Base-by-base conservation (phyloP, 2,329 filamentous ascomycete genomes). In the Pseudogymnoascus sp. region DNA sequence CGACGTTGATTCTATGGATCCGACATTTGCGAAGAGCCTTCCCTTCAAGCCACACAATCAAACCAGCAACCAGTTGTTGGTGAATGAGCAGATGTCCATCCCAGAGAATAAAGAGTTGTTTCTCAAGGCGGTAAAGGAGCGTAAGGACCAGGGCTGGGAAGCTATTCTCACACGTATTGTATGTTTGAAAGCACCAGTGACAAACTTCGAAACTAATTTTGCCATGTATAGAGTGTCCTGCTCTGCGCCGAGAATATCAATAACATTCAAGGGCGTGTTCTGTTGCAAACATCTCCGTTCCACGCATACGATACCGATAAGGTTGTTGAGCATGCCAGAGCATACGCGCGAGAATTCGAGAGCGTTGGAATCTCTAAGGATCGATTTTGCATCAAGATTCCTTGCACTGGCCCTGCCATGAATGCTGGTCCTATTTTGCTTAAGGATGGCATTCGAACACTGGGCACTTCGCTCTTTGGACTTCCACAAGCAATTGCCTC, bases 1-100 rank as follows among this genome's bases (percentile, higher is more conserved):
- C 62, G 80, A 82, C 64, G 77, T 82, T 23, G 80, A 82, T 67
- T 80, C 77, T 74, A 82, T 82, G 79, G 79, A 80, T 64, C 76
- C 78, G 0, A 76, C 78, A 13, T 80, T 77, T 67, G 77, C 80
- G 65, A 76, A 76, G 63, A 70, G 69, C n/a, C 77, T 80, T 70
- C 74, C 75, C 10, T 75, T 80, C 64, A 73, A 72, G 3, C 77
- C 77, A 26, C 76, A 80, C 64, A 79, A 82, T 65, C 77, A 80
- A 71, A 82, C 79, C 3, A 80, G 77, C 70, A 82, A 82, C 67
- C 79, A 82, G 68, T 72, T 78, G 4, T 78, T 75, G 73, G 79
- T 81, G 29, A 78, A 81, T 62, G 75, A 77, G 29, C 77, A 81
- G 65, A 75, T 82, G 64, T 73, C 74, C 26, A 69, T 77, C 61